Percentiles rank a stretch among this genome's conserved stretches.
Conservation (phyloP, 371 early-diverging fungal genomes). For the Mucor plumbeus region DNA sequence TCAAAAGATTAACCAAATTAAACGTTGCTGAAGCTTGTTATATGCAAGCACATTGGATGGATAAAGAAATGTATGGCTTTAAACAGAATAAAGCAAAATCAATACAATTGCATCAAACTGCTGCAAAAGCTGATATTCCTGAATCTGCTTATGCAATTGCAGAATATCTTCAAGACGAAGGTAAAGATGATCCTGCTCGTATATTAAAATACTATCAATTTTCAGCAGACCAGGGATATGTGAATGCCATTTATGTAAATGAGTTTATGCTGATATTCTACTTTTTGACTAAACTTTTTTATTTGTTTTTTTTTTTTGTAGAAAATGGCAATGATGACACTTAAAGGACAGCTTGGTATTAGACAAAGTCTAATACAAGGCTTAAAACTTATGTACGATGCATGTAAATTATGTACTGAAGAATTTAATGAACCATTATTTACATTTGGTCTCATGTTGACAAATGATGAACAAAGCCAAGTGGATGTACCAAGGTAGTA, state of each 20-base stretch:
- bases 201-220: slow-evolving; percentile 74
- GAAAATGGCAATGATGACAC: slow-evolving; percentile 23
- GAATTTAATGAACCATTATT: slow-evolving; percentile 23
- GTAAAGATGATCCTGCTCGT: slow-evolving; percentile 44
- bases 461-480: slow-evolving; percentile 18
- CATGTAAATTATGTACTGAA: slow-evolving; percentile 15
- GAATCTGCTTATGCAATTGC: slow-evolving; percentile 37
- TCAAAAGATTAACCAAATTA: slow-evolving; percentile 68
- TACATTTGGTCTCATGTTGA: slow-evolving; percentile 19
- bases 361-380: slow-evolving; percentile 22
- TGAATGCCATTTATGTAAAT: slow-evolving; percentile 70
- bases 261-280: not conserved
- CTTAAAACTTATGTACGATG: slow-evolving; percentile 18
- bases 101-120: slow-evolving; percentile 39
- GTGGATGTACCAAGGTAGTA: slow-evolving; percentile 24
- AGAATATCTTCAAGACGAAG: slow-evolving; percentile 55
- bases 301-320: not conserved
- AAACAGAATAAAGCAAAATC: slow-evolving; percentile 56
- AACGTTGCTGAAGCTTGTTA: slow-evolving; percentile 74
- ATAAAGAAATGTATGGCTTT: slow-evolving; percentile 61
- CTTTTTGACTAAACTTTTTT: not conserved
- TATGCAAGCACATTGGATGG: slow-evolving; percentile 73
- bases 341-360: slow-evolving; percentile 18
- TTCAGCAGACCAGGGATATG: slow-evolving; percentile 72
- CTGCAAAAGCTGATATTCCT: slow-evolving; percentile 32